Evolutionary conservation across 139 green algal species (phyloP), one percentile per base, ranked within the genome.

Genomic region (Chlamydomonas applanata): DNA sequence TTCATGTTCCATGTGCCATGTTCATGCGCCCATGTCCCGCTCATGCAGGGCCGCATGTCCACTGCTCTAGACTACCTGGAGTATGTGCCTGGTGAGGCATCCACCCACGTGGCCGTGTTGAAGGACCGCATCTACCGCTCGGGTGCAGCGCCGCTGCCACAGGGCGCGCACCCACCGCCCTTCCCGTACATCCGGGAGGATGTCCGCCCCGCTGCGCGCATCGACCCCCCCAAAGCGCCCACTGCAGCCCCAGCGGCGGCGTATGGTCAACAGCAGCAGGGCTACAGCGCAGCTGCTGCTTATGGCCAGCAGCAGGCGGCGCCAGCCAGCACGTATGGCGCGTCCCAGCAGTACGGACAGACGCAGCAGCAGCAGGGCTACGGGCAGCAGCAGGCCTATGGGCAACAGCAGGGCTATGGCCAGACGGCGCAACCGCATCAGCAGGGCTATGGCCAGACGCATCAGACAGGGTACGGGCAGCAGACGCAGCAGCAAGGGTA

Each of bases 121-220:
- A 85, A 83, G 63, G 92, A 99, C 71, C 88, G 95, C 60, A 93
- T 98, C 73, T 95, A 90, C 80, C 88, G 88, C 66, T 85, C 71
- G 7, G 80, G 81, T 2, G 66, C 67, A 25, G 59, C 77, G 57
- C 75, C 19, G 33, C 71, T 17, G 81, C 80, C 56, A 35, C 87
- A 56, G n/a, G 66, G 66, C 33, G 65, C 79, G 14, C 29, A 81
- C 45, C 72, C 85, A 24, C 89, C 89, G 17, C 87, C 88, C 22
- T 93, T 93, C 82, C 88, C 89, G 17, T 95, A 91, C 71, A 76
- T 86, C 9, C 69, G 75, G 0, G 87, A 94, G 71, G 69, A 91
- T 13, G 64, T 88, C 29, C 62, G 60, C 33, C 78, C 35, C 61
- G 65, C 40, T 19, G 7, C 7, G 40, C 40, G 40, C 40, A 49